Evolutionary conservation across 225 moss, liverwort and hornwort species (phyloP), one percentile per base, ranked within the genome.

Genomic region (Ulota crispa): DNA sequence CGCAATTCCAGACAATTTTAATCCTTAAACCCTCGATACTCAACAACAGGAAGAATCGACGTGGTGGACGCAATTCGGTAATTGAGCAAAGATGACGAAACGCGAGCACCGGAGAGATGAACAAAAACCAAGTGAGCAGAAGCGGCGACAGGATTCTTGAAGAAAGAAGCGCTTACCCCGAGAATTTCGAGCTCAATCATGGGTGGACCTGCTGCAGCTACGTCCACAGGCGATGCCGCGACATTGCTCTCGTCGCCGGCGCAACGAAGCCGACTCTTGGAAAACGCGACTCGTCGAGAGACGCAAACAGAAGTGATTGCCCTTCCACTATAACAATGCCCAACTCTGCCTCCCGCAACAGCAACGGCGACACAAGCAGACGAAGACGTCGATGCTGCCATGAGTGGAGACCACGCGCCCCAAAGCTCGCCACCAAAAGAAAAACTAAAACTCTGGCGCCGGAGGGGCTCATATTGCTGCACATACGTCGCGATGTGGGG

Each of bases 181-280:
- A 85, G 50, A 68, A 89, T 82, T 80, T 89, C 85, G n/a, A 89
- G 85, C 26, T 82, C 63, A 23, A 87, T 87, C 15, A 73, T 83
- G 68, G 89, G 77, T 9, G 89, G 86, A 54, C 63, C 60, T 24
- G 45, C 75, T 4, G 43, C 68, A 24, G 75, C 76, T 31, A 86
- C 55, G 60, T 86, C 86, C 57, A 65, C 64, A 37, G 71, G 72
- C 18, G 75, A 28, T 12, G 79, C 45, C 4, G 73, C 53, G 26
- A 36, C 76, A 83, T 79, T 75, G 42, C 60, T 65, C 47, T 84
- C 79, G 23, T 85, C 88, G 15, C 50, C 15, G 24, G 81, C 23
- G 70, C 83, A 88, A 20, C 73, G 74, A 47, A 86, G 73, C 11
- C 77, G 78, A 20, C 57, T 56, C 72, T 76, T 79, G 65, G 59